Percentiles rank a stretch among this genome's conserved stretches.
Evolutionary conservation across 176 grass and related monocot species (phyloP).

Genomic region (Triticum monococcum): DNA sequence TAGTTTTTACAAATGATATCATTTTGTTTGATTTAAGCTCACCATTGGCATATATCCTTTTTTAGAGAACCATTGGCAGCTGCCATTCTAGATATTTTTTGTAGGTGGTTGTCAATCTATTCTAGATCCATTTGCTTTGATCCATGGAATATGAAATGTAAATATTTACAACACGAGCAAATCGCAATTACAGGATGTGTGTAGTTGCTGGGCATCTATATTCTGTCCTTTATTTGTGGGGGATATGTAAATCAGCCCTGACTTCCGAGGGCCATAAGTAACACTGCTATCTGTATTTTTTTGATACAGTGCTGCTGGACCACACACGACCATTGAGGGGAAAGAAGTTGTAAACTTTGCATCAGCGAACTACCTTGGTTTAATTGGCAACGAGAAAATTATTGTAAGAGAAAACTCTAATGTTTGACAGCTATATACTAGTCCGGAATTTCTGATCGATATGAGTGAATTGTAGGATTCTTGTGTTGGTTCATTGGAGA

Average conservation of each 20-base stretch:
- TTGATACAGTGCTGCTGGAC: slow-evolving; percentile 71
- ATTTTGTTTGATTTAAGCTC: not conserved
- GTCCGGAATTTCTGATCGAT: slow-evolving; percentile 28
- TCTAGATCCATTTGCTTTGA: slow-evolving; percentile 10
- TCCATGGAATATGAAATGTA: not conserved
- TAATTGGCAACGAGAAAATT: slow-evolving; percentile 88
- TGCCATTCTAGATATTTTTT: not conserved
- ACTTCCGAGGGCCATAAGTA: slow-evolving; percentile 10
- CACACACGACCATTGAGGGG: slow-evolving; percentile 73
- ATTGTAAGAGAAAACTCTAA: slow-evolving; percentile 56
- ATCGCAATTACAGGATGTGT: slow-evolving; percentile 12
- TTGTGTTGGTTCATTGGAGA: slow-evolving; percentile 81
- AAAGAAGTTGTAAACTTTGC: slow-evolving; percentile 97
- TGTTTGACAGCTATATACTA: slow-evolving; percentile 10
- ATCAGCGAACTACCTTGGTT: slow-evolving; percentile 92
- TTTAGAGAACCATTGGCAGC: not conserved
- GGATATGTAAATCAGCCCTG: not conserved
- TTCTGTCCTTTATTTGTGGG: not conserved
- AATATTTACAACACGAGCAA: not conserved
- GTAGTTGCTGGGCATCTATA: not conserved
- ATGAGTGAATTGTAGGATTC: slow-evolving; percentile 58
- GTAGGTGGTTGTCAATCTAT: slow-evolving; percentile 7
- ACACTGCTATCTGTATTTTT: slow-evolving; percentile 26
- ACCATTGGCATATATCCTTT: not conserved
- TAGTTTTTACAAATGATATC: slow-evolving; percentile 9